Base-by-base conservation (phyloP, 148 eudicot species). In the Dianthus caryophyllus region DNA sequence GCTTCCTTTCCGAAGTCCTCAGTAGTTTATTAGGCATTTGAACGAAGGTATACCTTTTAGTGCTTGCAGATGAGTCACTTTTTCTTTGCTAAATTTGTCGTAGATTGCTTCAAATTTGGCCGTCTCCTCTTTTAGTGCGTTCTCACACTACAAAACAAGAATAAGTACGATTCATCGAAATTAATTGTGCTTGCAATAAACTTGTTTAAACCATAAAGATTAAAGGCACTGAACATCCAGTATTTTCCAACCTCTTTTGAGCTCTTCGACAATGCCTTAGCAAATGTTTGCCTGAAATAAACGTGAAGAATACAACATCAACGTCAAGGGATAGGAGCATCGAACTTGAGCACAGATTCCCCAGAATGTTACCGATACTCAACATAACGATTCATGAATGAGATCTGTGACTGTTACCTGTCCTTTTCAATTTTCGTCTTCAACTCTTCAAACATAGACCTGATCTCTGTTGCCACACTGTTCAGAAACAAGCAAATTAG, bases 401-500 rank as follows among this genome's bases (percentile, higher is more conserved):
- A 29, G 6, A 24, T 36, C 50, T 51, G 66, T 78, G 82, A 96
- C 97, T 87, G 66, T 93, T 78, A 83, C 98, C 97, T 87, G 66
- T 93, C 98, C 72, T 90, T 93, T 74, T 90, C 96, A 66, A 89
- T 77, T 74, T 90, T 93, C 29, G 73, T 50, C 83, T 83, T 87
- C 75, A 90, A 63, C 74, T 90, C 98, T 59, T 87, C 98, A 44
- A 86, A 75, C 78, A 76, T 84, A 43, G 88, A 80, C 71, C 83
- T 84, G 71, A 93, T 78, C 70, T 84, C 98, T 43, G 85, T 76
- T 73, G 96, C 79, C 36, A 89, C 87, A 66, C 98, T 93, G 81
- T 36, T 53, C 39, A 9, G 13, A 57, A 66, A 29, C 53, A 5
- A 43, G 66, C 36, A 43, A 43, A 9, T 5, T 53, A 63, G 52